Evolutionary conservation across 495 filamentous ascomycete genomes (phyloP).

Genomic region (Penicillium silybi): DNA sequence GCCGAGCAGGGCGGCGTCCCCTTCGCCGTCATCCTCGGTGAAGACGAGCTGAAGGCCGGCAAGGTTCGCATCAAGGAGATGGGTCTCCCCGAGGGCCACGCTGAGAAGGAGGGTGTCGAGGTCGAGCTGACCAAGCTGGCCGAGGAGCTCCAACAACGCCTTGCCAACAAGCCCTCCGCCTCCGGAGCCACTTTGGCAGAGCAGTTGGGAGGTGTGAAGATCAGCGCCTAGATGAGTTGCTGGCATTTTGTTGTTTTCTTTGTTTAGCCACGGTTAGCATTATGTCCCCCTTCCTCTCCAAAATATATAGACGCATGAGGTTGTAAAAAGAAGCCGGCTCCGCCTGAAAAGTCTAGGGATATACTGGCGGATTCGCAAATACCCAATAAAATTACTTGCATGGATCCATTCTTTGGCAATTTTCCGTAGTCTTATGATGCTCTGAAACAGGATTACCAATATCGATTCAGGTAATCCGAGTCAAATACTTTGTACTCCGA

Average conservation of each 20-base stretch:
- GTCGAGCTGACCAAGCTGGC: constrained; percentile 59
- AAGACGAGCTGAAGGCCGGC: constrained; percentile 70
- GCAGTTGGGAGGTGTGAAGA: constrained; percentile 21
- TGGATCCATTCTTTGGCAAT: background rate
- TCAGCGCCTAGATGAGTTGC: constrained; percentile 3
- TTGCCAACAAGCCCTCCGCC: constrained; percentile 23
- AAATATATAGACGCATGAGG: background rate
- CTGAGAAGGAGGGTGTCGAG: constrained; percentile 80
- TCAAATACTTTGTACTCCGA: background rate
- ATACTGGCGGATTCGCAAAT: constrained; percentile 4
- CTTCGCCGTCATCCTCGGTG: constrained; percentile 73
- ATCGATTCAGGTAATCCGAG: background rate
- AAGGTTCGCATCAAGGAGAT: constrained; percentile 84
- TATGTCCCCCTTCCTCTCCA: background rate
- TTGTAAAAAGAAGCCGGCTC: background rate
- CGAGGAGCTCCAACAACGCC: constrained; percentile 51
- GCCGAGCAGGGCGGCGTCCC: constrained; percentile 70
- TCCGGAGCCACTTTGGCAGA: constrained; percentile 18
- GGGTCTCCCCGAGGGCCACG: constrained; percentile 71
- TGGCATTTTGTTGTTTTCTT: background rate
- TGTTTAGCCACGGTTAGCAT: constrained; percentile 39
- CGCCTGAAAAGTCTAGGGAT: background rate
- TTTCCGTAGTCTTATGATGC: no score
- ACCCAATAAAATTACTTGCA: constrained; percentile 14
- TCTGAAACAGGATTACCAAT: background rate